These are phyloP conservation scores for Penicillium cosmopolitanum DNA, from an alignment of 495 filamentous ascomycete genomes.

Conservation along the genomic window DNA sequence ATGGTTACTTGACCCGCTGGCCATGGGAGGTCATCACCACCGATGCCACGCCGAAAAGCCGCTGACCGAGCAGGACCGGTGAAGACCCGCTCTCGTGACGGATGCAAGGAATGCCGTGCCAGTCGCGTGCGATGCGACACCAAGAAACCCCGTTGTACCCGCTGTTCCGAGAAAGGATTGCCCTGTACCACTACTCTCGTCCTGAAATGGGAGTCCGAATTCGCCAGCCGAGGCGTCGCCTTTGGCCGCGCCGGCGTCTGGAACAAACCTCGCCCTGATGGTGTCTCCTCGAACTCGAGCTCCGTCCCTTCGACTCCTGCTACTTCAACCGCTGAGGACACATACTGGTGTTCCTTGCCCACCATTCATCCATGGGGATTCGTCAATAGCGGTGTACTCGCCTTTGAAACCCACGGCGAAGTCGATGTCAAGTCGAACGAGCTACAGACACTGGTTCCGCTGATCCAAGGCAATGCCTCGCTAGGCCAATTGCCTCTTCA, in stretches of 20 bases:
- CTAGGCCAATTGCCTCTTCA: not conserved
- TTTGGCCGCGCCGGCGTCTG: constrained; percentile 50
- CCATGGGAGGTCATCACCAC: constrained; percentile 29
- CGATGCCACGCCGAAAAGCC: constrained; percentile 50
- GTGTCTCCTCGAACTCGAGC: constrained; percentile 10
- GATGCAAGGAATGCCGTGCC: constrained; percentile 48
- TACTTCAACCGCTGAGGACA: constrained; percentile 21
- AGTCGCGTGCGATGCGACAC: constrained; percentile 50
- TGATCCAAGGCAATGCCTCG: not conserved
- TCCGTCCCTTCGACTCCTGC: constrained; percentile 19
- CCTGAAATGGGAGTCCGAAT: constrained; percentile 53
- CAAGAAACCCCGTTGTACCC: constrained; percentile 45
- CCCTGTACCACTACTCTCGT: constrained; percentile 44
- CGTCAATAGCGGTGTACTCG: constrained; percentile 40
- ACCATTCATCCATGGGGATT: constrained; percentile 40
- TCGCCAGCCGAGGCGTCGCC: constrained; percentile 45
- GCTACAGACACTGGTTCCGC: constrained; percentile 26
- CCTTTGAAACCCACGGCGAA: constrained; percentile 35
- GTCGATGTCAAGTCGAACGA: constrained; percentile 37
- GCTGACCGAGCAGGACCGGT: constrained; percentile 46
- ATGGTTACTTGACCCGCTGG: constrained; percentile 9
- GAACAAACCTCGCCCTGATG: constrained; percentile 36
- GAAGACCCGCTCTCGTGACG: constrained; percentile 49
- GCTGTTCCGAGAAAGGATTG: constrained; percentile 42
- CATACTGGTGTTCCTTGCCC: constrained; percentile 38